Conservation (phyloP, 768 basidiomycete genomes). For the Tephrocybe rancida region DNA sequence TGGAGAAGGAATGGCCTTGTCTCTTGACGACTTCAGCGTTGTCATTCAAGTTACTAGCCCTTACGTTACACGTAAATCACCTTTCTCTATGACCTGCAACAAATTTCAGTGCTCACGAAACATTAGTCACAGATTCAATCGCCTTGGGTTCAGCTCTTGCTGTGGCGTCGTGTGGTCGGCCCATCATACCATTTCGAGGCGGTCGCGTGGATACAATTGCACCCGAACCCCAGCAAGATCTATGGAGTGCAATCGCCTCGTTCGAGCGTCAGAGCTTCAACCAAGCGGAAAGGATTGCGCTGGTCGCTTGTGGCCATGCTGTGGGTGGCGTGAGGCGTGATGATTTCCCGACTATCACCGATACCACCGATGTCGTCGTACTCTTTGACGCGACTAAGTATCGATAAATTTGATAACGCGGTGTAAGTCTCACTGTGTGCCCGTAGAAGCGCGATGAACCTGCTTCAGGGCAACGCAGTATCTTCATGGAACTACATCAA, state of each 20-base stretch:
- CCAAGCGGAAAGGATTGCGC: slow-evolving; percentile 31
- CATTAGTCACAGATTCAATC: slow-evolving; percentile 30
- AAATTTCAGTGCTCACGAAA: not conserved
- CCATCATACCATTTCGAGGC: slow-evolving; percentile 29
- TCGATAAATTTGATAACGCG: not conserved
- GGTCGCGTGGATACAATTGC: slow-evolving; percentile 37
- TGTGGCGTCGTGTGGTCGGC: slow-evolving; percentile 32
- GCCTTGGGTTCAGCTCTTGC: slow-evolving; percentile 29
- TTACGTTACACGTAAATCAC: not conserved
- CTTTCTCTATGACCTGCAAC: too few species aligned
- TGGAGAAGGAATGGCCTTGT: not conserved
- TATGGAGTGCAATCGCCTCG: slow-evolving; percentile 23
- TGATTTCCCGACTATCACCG: slow-evolving; percentile 27
- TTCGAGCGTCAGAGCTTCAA: slow-evolving; percentile 32
- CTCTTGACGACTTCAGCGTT: not conserved
- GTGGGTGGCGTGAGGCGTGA: slow-evolving; percentile 30
- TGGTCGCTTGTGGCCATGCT: slow-evolving; percentile 37
- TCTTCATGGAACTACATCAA: not conserved
- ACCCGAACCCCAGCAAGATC: slow-evolving; percentile 27
- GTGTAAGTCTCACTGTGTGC: not conserved
- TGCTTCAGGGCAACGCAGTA: not conserved
- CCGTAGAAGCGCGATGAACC: not conserved
- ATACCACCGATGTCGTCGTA: not conserved
- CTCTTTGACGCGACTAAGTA: not conserved
- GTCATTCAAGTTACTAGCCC: not conserved